Percentiles rank a stretch among this genome's conserved stretches.
Conservation (phyloP, 441 rosid genomes). For the Sinapis alba region DNA sequence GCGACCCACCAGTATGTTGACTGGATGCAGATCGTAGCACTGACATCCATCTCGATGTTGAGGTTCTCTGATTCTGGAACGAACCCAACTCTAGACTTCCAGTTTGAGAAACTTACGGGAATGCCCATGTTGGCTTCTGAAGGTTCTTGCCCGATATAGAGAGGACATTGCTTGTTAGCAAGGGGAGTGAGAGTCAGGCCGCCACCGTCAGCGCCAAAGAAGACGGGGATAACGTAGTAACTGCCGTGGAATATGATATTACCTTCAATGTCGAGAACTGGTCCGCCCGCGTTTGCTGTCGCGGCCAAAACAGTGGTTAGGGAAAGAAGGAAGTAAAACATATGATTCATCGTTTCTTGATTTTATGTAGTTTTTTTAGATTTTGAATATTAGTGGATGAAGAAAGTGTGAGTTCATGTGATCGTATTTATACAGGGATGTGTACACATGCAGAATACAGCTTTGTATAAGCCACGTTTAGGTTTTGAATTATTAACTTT, state of each 20-base stretch:
- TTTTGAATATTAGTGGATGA: background rate
- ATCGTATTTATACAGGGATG: constrained; percentile 25
- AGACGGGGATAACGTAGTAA: constrained; percentile 4
- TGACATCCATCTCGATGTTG: background rate
- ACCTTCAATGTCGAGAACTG: constrained; percentile 8
- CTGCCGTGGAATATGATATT: background rate
- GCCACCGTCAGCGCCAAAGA: background rate
- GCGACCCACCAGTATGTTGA: background rate
- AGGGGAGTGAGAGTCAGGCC: background rate
- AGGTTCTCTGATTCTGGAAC: constrained; percentile 1
- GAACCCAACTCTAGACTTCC: constrained; percentile 12
- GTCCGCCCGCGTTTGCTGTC: background rate
- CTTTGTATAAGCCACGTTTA: background rate
- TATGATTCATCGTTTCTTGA: background rate
- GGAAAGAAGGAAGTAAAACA: constrained; percentile 3
- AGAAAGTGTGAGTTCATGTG: background rate
- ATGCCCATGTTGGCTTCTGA: background rate
- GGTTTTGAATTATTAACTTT: background rate
- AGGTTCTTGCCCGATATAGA: background rate
- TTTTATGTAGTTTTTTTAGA: background rate
- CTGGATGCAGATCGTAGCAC: background rate
- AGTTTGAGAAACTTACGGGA: constrained; percentile 23
- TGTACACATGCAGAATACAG: background rate
- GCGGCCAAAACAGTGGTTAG: background rate
- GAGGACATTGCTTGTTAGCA: background rate